Conservation (phyloP, 2,329 filamentous ascomycete species). For the Falciphora oryzae region DNA sequence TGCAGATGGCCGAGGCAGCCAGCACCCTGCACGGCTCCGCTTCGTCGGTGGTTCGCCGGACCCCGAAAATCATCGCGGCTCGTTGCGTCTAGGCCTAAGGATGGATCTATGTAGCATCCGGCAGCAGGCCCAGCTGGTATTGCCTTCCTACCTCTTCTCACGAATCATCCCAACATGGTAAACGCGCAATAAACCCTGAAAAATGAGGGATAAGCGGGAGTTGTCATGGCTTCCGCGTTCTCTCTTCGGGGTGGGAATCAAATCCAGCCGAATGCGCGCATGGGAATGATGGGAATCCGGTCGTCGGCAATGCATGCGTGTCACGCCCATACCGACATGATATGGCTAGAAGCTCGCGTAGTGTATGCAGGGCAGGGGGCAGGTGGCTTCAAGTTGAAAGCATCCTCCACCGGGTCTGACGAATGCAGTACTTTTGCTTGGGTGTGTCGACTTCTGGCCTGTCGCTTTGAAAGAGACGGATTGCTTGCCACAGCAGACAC, state of each 20-base stretch:
- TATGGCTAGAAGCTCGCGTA: not conserved
- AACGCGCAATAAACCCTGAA: not conserved
- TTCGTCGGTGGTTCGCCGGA: not conserved
- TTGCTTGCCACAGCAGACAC: not conserved
- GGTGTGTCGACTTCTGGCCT: not conserved
- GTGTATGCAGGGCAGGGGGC: not conserved
- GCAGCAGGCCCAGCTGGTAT: not conserved
- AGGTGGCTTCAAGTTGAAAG: not conserved
- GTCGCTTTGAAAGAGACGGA: not conserved
- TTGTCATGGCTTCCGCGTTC: not conserved
- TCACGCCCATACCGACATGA: not conserved
- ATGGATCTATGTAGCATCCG: not conserved
- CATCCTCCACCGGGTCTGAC: not conserved
- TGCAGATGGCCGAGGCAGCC: not conserved
- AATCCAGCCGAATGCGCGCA: not conserved
- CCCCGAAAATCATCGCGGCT: not conserved
- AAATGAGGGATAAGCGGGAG: not conserved
- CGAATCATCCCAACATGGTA: too few relatives aligned
- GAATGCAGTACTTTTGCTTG: not conserved
- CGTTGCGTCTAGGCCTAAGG: not conserved
- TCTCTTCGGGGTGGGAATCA: not conserved
- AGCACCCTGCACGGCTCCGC: not conserved
- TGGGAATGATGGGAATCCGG: not conserved
- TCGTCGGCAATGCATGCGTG: not conserved
- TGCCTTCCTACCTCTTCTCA: not conserved